Conservation (phyloP, 2,329 filamentous ascomycete genomes). For the Zalaria sp. region DNA sequence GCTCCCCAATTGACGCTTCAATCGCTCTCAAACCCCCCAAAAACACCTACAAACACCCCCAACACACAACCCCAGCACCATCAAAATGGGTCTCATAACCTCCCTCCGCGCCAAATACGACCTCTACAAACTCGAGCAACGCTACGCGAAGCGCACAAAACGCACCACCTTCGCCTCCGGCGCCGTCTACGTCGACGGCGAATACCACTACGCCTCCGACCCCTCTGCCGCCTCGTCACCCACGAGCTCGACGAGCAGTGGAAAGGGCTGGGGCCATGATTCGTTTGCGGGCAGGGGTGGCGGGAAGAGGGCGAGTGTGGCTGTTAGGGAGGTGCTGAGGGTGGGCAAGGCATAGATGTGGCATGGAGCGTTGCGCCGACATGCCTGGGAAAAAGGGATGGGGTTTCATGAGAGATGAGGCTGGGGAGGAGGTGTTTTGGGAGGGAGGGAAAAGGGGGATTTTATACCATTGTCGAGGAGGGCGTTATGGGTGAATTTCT, state of each 20-base stretch:
- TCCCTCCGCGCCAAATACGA: constrained; percentile 70
- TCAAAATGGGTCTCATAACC: constrained; percentile 55
- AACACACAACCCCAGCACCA: constrained; percentile 1
- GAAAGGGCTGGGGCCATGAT: too few relatives aligned
- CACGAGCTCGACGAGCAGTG: neutral
- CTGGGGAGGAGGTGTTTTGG: too few relatives aligned
- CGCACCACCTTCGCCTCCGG: constrained; percentile 81
- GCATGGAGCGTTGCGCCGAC: too few relatives aligned
- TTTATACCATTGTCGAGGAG: too few relatives aligned
- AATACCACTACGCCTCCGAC: constrained; percentile 61
- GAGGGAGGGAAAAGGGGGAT: too few relatives aligned
- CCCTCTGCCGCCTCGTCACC: neutral
- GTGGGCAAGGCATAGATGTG: too few relatives aligned
- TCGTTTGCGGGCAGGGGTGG: too few relatives aligned
- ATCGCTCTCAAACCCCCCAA: neutral
- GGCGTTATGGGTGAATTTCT: too few relatives aligned
- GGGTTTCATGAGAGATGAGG: too few relatives aligned
- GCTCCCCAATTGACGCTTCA: neutral
- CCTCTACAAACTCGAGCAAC: constrained; percentile 87
- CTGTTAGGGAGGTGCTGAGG: too few relatives aligned
- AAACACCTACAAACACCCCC: neutral
- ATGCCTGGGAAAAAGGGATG: too few relatives aligned
- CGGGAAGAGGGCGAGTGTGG: too few relatives aligned
- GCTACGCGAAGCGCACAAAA: constrained; percentile 82
- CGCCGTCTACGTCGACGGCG: constrained; percentile 85